These are phyloP conservation scores for Kodamaea plutei DNA, from an alignment of 1,139 yeast genomes.

Conservation along the genomic window DNA sequence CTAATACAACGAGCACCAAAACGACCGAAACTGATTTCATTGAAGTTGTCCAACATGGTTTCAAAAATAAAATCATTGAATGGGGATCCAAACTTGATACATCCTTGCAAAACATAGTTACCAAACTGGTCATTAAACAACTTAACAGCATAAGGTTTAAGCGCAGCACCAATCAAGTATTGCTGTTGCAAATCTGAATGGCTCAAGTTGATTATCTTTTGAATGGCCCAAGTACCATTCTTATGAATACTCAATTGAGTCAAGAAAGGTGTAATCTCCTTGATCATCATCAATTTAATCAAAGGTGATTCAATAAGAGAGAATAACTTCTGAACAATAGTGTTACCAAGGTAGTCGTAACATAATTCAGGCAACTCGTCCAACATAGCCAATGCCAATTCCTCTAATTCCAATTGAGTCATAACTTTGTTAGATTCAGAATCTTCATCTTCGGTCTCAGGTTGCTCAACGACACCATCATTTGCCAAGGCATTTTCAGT, in stretches of 20 bases:
- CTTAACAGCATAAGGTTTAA: slow-evolving; percentile 80
- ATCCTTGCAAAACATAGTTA: slow-evolving; percentile 92
- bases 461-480: slow-evolving; percentile 5
- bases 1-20: slow-evolving; percentile 95
- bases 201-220: slow-evolving; percentile 77
- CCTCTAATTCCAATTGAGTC: slow-evolving; percentile 64
- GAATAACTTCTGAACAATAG: slow-evolving; percentile 89
- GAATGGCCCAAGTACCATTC: slow-evolving; percentile 99
- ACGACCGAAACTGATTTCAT: slow-evolving; percentile 81
- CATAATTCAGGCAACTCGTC: slow-evolving; percentile 89
- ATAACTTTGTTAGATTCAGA: slow-evolving; percentile 12
- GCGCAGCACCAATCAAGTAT: slow-evolving; percentile 60
- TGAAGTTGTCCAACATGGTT: slow-evolving; percentile 71
- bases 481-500: slow-evolving; percentile 23
- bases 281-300: slow-evolving; percentile 77
- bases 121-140: slow-evolving; percentile 95
- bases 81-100: slow-evolving; percentile 83
- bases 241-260: slow-evolving; percentile 94
- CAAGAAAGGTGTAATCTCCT: slow-evolving; percentile 71
- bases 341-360: slow-evolving; percentile 91
- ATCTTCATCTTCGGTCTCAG: slow-evolving; percentile 11
- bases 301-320: slow-evolving; percentile 62
- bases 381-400: slow-evolving; percentile 77
- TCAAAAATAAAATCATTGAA: slow-evolving; percentile 89
- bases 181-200: slow-evolving; percentile 59